These are phyloP conservation scores for Leccinum subrobustum DNA, from an alignment of 1,284 basidiomycete species.

Conservation along the genomic window DNA sequence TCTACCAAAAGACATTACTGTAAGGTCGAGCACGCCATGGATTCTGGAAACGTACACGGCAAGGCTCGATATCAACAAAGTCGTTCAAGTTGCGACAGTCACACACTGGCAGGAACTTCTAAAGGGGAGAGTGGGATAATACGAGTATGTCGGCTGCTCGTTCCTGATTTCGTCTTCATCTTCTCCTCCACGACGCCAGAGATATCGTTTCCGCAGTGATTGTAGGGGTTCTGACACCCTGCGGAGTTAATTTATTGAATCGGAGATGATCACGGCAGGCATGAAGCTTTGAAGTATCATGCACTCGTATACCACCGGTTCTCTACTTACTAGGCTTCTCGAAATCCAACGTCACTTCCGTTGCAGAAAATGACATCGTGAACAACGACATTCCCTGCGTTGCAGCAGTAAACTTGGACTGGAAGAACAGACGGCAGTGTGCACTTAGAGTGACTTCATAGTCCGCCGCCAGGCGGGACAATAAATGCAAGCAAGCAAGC, in stretches of 20 bases:
- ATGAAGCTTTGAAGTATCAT: no score
- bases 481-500: not conserved
- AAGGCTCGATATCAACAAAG: conserved; percentile 35
- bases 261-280: not conserved
- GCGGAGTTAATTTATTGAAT: not conserved
- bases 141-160: no score
- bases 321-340: not conserved
- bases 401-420: not conserved
- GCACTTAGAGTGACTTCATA: not conserved
- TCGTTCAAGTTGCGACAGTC: conserved; percentile 28
- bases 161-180: no score
- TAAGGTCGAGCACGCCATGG: no score
- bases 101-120: no score
- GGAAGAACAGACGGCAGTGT: not conserved
- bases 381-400: not conserved
- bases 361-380: not conserved
- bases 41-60: conserved; percentile 32
- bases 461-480: not conserved
- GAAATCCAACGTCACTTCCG: not conserved
- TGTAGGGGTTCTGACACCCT: no score
- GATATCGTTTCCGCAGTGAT: no score
- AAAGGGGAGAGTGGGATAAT: no score
- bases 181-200: no score
- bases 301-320: no score
- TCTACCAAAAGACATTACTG: no score